Conservation (phyloP, 768 basidiomycete species). For the Hebeloma cylindrosporum region DNA sequence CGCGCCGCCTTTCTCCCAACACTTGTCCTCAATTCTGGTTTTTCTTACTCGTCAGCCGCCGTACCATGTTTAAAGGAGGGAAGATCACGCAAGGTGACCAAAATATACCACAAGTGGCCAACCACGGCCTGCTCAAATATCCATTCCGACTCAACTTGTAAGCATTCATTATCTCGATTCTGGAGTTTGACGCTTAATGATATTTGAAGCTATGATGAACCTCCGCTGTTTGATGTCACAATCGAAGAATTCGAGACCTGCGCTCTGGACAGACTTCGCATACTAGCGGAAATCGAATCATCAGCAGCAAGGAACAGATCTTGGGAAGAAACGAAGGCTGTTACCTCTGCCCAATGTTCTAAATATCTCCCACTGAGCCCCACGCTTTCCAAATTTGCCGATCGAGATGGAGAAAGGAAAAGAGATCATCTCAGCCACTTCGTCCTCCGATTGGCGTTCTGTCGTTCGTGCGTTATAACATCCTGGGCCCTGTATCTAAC, state of each 20-base stretch:
- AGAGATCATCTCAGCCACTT: conserved; percentile 93
- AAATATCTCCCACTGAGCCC: conserved; percentile 76
- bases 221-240: conserved; percentile 86
- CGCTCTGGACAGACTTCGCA: conserved; percentile 83
- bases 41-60: no score
- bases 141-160: conserved; percentile 82
- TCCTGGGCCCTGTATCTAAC: not conserved
- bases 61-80: conserved; percentile 43
- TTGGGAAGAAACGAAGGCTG: conserved; percentile 71
- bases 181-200: conserved; percentile 7
- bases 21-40: no score
- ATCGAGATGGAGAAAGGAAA: conserved; percentile 63
- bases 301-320: conserved; percentile 80
- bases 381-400: conserved; percentile 40
- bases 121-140: conserved; percentile 45
- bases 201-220: conserved; percentile 71
- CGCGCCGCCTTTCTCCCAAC: no score
- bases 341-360: conserved; percentile 61
- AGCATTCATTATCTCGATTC: conserved; percentile 20
- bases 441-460: conserved; percentile 91
- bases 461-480: conserved; percentile 75
- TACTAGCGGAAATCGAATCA: conserved; percentile 90
- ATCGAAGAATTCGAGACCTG: conserved; percentile 93
- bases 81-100: conserved; percentile 24
- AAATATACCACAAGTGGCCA: conserved; percentile 25